Percentiles rank a stretch among this genome's conserved stretches.
phyloP scores from a whole-genome alignment of 768 basidiomycete species.

The Mycena kentingensis region DNA sequence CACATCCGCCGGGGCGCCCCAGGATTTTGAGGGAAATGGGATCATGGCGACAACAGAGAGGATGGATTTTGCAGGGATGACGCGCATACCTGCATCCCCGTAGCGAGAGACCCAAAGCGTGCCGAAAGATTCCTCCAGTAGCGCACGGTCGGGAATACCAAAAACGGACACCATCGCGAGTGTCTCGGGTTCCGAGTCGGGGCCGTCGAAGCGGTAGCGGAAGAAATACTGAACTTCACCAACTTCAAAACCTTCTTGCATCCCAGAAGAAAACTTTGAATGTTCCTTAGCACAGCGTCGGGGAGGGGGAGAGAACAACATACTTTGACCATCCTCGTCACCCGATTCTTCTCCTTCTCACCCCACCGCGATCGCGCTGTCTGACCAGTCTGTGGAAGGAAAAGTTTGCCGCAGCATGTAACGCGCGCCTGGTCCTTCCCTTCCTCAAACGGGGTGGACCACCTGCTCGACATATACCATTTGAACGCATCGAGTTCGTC shows the following conservation, averaged over 20 bases:
- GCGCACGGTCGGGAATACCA: not conserved
- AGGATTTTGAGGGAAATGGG: conserved; percentile 1
- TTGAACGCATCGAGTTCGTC: not conserved
- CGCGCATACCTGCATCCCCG: conserved; percentile 5
- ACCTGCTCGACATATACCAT: not conserved
- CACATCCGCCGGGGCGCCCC: not conserved
- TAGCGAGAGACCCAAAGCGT: not conserved
- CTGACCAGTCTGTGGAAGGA: not conserved
- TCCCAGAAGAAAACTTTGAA: too few relatives aligned
- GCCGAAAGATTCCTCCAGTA: not conserved
- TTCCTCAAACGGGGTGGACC: not conserved
- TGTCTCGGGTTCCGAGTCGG: not conserved
- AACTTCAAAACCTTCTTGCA: conserved; percentile 1
- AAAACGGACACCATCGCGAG: conserved; percentile 10
- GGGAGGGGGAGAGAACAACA: too few relatives aligned
- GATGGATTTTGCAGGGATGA: conserved; percentile 4
- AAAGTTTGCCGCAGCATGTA: not conserved
- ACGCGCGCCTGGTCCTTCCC: not conserved
- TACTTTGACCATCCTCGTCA: conserved; percentile 1
- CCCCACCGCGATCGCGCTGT: not conserved
- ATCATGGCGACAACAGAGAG: conserved; percentile 11
- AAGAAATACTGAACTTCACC: conserved; percentile 5
- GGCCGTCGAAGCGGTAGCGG: not conserved
- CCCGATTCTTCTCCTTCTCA: not conserved
- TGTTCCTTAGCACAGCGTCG: too few relatives aligned